Conservation (phyloP, 2,329 filamentous ascomycete species). For the Ramularia endophylla region DNA sequence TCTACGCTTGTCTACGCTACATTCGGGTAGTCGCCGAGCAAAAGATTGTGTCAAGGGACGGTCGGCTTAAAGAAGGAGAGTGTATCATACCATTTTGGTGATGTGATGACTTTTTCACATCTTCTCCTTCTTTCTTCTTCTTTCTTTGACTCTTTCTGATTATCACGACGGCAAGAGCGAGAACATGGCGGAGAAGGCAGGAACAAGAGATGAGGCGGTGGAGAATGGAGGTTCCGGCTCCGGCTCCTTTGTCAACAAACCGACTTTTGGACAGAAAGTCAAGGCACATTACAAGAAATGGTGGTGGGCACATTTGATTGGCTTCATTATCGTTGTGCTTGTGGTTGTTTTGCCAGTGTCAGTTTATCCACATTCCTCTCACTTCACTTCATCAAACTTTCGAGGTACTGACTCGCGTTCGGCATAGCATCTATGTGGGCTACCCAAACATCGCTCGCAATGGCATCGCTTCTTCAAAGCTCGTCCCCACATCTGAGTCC, state of each 20-base stretch:
- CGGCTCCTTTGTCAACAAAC: background rate
- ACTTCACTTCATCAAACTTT: background rate
- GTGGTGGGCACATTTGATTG: slow-evolving; percentile 57
- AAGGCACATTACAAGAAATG: slow-evolving; percentile 33
- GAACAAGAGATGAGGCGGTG: background rate
- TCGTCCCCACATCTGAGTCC: slow-evolving; percentile 46
- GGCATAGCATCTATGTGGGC: slow-evolving; percentile 51
- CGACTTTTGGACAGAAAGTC: slow-evolving; percentile 13
- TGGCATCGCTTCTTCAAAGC: slow-evolving; percentile 47
- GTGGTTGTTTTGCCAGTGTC: slow-evolving; percentile 56
- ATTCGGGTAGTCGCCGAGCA: too few species aligned
- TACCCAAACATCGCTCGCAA: slow-evolving; percentile 54
- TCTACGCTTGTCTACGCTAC: too few species aligned
- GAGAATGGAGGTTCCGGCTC: background rate
- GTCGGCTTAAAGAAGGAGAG: too few species aligned
- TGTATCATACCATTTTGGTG: too few species aligned
- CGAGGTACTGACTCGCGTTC: too few species aligned
- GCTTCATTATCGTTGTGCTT: slow-evolving; percentile 45
- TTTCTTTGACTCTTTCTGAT: too few species aligned
- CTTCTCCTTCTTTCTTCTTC: too few species aligned
- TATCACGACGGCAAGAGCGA: background rate
- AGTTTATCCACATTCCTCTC: slow-evolving; percentile 31
- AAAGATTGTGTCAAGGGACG: too few species aligned
- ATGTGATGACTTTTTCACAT: too few species aligned
- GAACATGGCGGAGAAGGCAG: background rate